Evolutionary conservation across 2,329 filamentous ascomycete genomes (phyloP).

Genomic region (Venturiaceae sp.): DNA sequence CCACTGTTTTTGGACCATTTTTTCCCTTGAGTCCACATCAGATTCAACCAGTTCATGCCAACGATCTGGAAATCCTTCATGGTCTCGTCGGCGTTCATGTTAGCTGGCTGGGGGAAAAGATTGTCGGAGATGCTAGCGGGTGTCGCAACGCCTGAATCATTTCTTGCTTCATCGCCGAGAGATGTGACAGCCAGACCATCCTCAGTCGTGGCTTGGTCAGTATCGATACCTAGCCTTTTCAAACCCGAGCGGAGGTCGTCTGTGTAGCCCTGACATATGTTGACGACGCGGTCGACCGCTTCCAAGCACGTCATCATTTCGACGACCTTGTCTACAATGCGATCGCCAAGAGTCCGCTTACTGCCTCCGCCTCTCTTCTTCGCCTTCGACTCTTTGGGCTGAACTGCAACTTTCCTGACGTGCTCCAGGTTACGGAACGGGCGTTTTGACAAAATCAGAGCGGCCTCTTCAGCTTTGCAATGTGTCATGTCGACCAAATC

Average conservation of each 20-base stretch:
- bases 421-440: constrained; percentile 62
- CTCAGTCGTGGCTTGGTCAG: constrained; percentile 46
- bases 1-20: constrained; percentile 64
- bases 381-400: constrained; percentile 27
- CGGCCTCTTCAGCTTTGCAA: constrained; percentile 59
- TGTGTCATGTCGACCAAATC: constrained; percentile 77
- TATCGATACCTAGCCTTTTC: constrained; percentile 57
- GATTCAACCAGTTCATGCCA: constrained; percentile 85
- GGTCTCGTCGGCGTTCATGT: constrained; percentile 65
- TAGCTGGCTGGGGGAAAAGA: constrained; percentile 58
- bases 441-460: constrained; percentile 59
- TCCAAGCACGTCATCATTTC: constrained; percentile 73
- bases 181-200: constrained; percentile 25
- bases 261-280: constrained; percentile 63
- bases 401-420: constrained; percentile 52
- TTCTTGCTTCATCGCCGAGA: constrained; percentile 29
- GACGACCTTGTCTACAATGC: constrained; percentile 54
- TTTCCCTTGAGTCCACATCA: constrained; percentile 39
- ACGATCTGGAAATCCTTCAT: constrained; percentile 94
- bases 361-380: constrained; percentile 26
- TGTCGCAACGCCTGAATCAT: constrained; percentile 7
- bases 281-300: constrained; percentile 74
- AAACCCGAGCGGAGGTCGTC: constrained; percentile 56
- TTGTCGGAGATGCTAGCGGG: constrained; percentile 19
- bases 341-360: constrained; percentile 52